Evolutionary conservation across 164 flowering plant genomes (phyloP), one percentile per base, ranked within the genome.

Genomic region (Tetrastigma voinierianum): DNA sequence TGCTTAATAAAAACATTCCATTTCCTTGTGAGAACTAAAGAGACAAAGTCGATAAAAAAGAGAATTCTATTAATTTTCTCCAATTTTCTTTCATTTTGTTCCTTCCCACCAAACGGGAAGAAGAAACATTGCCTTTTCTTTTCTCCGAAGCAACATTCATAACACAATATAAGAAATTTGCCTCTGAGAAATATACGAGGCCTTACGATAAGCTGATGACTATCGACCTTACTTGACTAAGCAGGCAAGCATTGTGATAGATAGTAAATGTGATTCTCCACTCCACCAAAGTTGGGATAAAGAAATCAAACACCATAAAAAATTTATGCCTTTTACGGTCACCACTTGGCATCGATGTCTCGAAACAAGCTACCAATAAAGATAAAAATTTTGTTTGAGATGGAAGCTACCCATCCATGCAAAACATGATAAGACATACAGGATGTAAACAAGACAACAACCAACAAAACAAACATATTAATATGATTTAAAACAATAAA

Each of bases 231-330:
- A 87, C n/a, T n/a, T 93, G 98, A 66, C 99, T n/a, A 66, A 88
- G 93, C 86, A 44, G 93, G 86, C 77, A 96, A 77, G 82, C 99
- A 93, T 66, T 89, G 97, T 1, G 98, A 88, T 17, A 96, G 82
- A 75, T 83, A 90, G 63, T 93, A 96, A 16, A 96, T 85, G 87
- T 96, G 99, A 78, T 82, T 92, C 83, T 96, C 98, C 61, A 96
- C 97, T 52, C 98, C 99, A 59, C 99, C 98, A 70, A 93, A 96
- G 78, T 96, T 91, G 51, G 97, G 98, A 67, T 87, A 96, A 84
- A 96, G 66, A 96, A 93, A 78, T 96, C 96, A 9, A 97, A 96
- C 48, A 93, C 99, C 99, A 96, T 96, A 73, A 96, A 73, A 68
- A 96, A 80, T 60, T 83, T 82, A 46, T 78, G 91, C 72, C 66